Percentiles rank a stretch among this genome's conserved stretches.
phyloP scores from a whole-genome alignment of 2,329 filamentous ascomycete genomes.

The Dactylella cylindrospora region DNA sequence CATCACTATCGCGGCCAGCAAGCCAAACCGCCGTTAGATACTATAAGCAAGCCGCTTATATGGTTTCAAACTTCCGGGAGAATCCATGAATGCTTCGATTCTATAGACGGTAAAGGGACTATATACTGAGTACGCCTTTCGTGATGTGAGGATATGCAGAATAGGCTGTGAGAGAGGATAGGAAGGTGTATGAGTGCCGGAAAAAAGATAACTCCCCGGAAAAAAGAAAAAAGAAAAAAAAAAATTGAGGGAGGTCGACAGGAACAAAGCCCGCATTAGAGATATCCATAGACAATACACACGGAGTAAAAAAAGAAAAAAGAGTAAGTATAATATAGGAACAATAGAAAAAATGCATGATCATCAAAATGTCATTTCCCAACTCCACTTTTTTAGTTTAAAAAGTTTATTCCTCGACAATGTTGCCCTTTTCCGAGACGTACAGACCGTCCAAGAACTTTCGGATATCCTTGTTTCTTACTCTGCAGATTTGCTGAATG shows the following conservation, averaged over 20 bases:
- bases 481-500: constrained; percentile 99
- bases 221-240: constrained; percentile 45
- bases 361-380: constrained; percentile 31
- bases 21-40: too few species aligned
- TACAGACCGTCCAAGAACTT: constrained; percentile 99
- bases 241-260: constrained; percentile 33
- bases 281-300: constrained; percentile 45
- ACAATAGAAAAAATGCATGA: constrained; percentile 27
- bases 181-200: constrained; percentile 27
- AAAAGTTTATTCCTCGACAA: constrained; percentile 65
- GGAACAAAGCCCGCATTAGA: constrained; percentile 39
- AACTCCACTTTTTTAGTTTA: constrained; percentile 7
- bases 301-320: constrained; percentile 29
- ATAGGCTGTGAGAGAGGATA: constrained; percentile 1
- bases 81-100: constrained; percentile 44
- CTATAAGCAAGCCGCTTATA: too few species aligned
- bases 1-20: background rate
- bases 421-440: constrained; percentile 98
- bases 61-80: constrained; percentile 26
- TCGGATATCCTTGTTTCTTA: constrained; percentile 99
- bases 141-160: constrained; percentile 43
- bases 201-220: constrained; percentile 40
- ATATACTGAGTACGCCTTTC: constrained; percentile 44
- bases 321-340: too few species aligned
- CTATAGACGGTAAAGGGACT: constrained; percentile 40